Evolutionary conservation across 2,329 filamentous ascomycete species (phyloP).

Genomic region (Cercospora sp.): DNA sequence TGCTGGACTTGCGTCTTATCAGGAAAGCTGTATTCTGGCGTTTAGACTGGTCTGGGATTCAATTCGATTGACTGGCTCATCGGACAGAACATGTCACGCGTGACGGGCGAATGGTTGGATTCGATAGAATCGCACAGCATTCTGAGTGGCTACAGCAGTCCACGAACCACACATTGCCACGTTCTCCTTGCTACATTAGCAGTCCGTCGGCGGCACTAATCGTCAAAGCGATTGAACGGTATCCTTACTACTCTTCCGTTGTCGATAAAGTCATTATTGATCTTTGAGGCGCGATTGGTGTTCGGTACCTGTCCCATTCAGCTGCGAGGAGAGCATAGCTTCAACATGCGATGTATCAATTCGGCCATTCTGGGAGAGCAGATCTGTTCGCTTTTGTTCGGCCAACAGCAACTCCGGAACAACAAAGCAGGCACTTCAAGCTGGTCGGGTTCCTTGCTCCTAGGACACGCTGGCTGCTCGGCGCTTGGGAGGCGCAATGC

Average conservation of each 20-base stretch:
- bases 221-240: not conserved
- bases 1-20: not conserved
- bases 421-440: not conserved
- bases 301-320: not conserved
- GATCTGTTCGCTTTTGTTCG: not conserved
- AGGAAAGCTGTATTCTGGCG: not conserved
- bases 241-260: not conserved
- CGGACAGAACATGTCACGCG: not conserved
- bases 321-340: not conserved
- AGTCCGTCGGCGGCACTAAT: not conserved
- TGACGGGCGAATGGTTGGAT: not conserved
- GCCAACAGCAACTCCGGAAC: not conserved
- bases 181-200: not conserved
- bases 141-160: not conserved
- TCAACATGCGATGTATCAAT: not conserved
- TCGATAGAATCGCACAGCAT: not conserved
- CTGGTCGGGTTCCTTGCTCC: not conserved
- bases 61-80: not conserved
- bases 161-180: not conserved
- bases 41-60: not conserved
- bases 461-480: not conserved
- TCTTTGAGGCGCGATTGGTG: not conserved
- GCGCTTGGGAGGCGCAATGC: not conserved
- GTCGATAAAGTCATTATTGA: not conserved
- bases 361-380: not conserved